These are phyloP conservation scores for Amanita rimosa DNA, from an alignment of 768 basidiomycete genomes.

Conservation along the genomic window DNA sequence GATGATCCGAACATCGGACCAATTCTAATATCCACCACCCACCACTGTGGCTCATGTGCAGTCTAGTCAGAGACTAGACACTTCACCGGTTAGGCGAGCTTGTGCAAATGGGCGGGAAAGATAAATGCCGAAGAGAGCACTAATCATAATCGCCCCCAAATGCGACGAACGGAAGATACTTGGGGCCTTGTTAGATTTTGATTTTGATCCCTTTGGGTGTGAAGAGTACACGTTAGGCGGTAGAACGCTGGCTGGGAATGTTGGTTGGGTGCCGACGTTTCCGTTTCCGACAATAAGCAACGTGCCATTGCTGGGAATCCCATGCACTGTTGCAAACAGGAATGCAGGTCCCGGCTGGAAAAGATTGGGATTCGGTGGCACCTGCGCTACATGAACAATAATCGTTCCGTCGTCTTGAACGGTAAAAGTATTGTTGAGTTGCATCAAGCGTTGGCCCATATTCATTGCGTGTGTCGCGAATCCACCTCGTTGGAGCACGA, in stretches of 20 bases:
- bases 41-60: too few relatives aligned
- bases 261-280: constrained; percentile 59
- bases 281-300: constrained; percentile 75
- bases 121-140: neutral
- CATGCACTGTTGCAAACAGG: constrained; percentile 73
- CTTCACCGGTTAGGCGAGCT: neutral
- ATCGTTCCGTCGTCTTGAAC: constrained; percentile 71
- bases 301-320: constrained; percentile 73
- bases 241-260: constrained; percentile 26
- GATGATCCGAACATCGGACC: too few relatives aligned
- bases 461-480: constrained; percentile 83
- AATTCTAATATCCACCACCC: too few relatives aligned
- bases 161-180: constrained; percentile 26
- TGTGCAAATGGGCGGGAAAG: too few relatives aligned
- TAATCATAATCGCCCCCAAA: constrained; percentile 65
- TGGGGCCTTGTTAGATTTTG: too few relatives aligned
- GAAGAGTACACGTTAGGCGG: constrained; percentile 37
- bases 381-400: constrained; percentile 69
- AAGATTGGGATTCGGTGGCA: constrained; percentile 74
- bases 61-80: neutral
- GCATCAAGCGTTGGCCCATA: constrained; percentile 74
- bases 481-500: constrained; percentile 72
- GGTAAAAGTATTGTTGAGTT: constrained; percentile 79
- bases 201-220: constrained; percentile 5
- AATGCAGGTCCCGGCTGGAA: constrained; percentile 85